Evolutionary conservation across 352 stramenopile species (phyloP).

Genomic region (Pythium aquatile): DNA sequence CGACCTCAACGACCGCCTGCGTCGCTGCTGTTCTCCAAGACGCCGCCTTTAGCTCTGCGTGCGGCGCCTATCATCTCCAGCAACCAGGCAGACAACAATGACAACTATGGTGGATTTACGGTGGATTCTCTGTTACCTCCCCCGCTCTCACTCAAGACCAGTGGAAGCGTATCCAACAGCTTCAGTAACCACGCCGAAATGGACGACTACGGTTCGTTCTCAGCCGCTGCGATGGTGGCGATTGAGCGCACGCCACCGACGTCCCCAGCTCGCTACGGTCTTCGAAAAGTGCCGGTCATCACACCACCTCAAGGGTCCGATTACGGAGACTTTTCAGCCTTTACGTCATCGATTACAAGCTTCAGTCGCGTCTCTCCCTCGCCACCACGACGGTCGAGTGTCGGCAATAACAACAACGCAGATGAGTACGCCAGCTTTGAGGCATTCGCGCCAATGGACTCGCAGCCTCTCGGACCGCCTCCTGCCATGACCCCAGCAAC

Average conservation of each 20-base stretch:
- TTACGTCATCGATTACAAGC: conserved; percentile 24
- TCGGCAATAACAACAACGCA: conserved; percentile 6
- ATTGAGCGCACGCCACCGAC: conserved; percentile 9
- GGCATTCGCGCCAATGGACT: neutral
- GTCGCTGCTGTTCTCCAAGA: conserved; percentile 49
- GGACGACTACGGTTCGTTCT: conserved; percentile 23
- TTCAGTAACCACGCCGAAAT: conserved; percentile 5
- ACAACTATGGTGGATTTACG: conserved; percentile 49
- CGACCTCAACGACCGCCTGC: neutral
- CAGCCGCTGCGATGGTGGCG: conserved; percentile 10
- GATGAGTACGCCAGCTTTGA: conserved; percentile 28
- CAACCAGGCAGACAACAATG: conserved; percentile 27
- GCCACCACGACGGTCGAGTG: neutral
- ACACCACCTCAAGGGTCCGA: conserved; percentile 14
- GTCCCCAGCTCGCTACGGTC: conserved; percentile 10
- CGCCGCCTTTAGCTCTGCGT: conserved; percentile 13
- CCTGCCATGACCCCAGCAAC: neutral
- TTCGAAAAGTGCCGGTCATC: conserved; percentile 19
- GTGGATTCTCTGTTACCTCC: conserved; percentile 37
- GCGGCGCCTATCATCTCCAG: conserved; percentile 5
- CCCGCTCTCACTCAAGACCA: conserved; percentile 23
- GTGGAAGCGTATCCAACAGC: neutral
- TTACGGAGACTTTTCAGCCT: conserved; percentile 23
- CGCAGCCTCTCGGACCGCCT: neutral
- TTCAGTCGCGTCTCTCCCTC: conserved; percentile 10